Evolutionary conservation across 176 grass and related monocot species (phyloP), one percentile per base, ranked within the genome.

Genomic region (Oryza glumipatula): DNA sequence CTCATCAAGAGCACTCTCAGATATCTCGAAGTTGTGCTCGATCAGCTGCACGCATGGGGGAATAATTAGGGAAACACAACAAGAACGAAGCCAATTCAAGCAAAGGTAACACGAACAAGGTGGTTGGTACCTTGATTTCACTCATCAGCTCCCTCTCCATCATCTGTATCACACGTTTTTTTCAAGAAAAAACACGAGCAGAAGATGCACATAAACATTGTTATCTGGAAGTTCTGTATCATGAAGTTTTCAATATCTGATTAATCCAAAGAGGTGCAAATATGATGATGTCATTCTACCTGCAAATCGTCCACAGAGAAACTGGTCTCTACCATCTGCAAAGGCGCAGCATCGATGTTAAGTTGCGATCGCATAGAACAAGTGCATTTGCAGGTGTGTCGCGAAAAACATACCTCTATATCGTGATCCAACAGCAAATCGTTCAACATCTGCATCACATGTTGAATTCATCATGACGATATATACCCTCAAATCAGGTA

Each of bases 131-230:
- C 67, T 44, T 19, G 32, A 82, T 71, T 12, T 56, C 79, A 28
- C 10, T 43, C 74, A 88, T 88, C 44, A 88, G 5, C 69, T 88
- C 74, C 5, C 83, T 73, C 80, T 88, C 86, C 67, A 88, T 72
- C 80, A 44, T 83, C 86, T 78, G 33, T 12, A 78, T 52, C 32
- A 65, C 32, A 65, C 22, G n/a, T 54, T 8, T 0, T 21, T 76
- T 52, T 52, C 11, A 52, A 52, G 49, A 71, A 24, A 54, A 32
- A n/a, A 38, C 73, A 51, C 26, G 35, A 58, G 74, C 11, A 46
- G 41, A 26, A 21, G 24, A 12, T 5, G 17, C 5, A 23, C 13
- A 16, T 52, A 52, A 52, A 6, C 49, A 54, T 16, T 9, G 2
- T 73, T 23, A 68, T 21, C 23, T 73, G 19, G 38, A 39, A 39